Conservation (phyloP, 148 eudicot species). For the Chenopodium album region DNA sequence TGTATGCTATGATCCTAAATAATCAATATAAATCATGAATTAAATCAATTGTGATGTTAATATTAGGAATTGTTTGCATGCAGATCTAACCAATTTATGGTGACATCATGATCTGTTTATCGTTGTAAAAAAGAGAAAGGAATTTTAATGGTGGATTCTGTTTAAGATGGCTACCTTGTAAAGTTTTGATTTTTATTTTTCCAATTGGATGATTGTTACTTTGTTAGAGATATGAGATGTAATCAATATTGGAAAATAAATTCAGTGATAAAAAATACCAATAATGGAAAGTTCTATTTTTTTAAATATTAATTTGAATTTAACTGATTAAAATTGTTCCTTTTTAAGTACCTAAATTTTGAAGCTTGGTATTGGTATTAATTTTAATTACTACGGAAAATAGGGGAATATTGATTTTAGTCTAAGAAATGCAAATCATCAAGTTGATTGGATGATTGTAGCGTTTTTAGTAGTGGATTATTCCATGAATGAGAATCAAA, state of each 20-base stretch:
- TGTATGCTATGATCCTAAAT: no score
- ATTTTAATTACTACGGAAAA: neutral
- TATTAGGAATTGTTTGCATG: conserved; percentile 2
- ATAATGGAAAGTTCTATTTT: neutral
- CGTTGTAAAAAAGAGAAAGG: neutral
- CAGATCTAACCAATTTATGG: conserved; percentile 19
- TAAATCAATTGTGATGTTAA: neutral
- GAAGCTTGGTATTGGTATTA: neutral
- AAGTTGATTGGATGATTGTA: neutral
- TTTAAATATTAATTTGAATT: neutral
- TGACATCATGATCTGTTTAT: conserved; percentile 1
- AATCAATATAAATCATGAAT: neutral
- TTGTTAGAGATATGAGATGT: no score
- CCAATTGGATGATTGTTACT: no score
- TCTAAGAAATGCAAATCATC: neutral
- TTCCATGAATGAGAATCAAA: no score
- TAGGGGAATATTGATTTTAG: neutral
- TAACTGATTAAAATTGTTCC: neutral
- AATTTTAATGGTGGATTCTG: neutral
- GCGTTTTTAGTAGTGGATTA: no score
- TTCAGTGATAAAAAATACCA: neutral
- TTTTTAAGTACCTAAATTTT: neutral
- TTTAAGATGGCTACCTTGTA: neutral
- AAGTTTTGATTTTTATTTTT: neutral
- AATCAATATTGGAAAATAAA: no score